phyloP scores from a whole-genome alignment of 176 grass and related monocot species.

The Juncus effusus region DNA sequence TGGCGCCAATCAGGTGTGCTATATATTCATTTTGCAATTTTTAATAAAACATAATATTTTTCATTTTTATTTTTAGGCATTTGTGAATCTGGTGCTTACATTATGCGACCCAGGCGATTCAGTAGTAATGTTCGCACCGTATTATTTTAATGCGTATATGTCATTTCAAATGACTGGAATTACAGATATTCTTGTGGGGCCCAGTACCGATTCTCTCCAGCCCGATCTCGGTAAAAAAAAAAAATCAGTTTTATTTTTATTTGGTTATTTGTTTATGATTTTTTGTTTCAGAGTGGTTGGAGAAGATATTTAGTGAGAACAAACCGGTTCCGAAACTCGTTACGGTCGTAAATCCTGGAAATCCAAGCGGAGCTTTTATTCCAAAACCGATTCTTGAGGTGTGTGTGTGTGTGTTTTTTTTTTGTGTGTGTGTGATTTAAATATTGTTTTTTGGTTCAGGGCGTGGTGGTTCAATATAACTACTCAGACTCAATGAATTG shows the following conservation, averaged over 20 bases:
- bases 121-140: constrained; percentile 95
- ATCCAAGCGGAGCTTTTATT: constrained; percentile 80
- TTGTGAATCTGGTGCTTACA: constrained; percentile 90
- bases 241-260: background rate
- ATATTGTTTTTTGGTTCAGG: no score
- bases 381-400: constrained; percentile 63
- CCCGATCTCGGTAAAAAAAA: constrained; percentile 63
- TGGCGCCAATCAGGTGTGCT: constrained; percentile 93
- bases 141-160: constrained; percentile 97
- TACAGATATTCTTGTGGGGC: constrained; percentile 79
- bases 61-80: constrained; percentile 54
- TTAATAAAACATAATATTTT: constrained; percentile 24
- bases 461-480: no score
- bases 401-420: background rate
- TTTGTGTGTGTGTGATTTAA: background rate
- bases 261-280: no score
- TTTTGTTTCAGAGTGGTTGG: constrained; percentile 57
- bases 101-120: constrained; percentile 94
- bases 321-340: constrained; percentile 75
- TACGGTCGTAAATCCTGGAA: constrained; percentile 97
- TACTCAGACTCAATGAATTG: no score
- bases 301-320: constrained; percentile 52
- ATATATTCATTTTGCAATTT: constrained; percentile 1
- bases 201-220: constrained; percentile 62
- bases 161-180: constrained; percentile 99